Base-by-base conservation (phyloP, 495 filamentous ascomycete genomes). In the Aspergillus ostianus region DNA sequence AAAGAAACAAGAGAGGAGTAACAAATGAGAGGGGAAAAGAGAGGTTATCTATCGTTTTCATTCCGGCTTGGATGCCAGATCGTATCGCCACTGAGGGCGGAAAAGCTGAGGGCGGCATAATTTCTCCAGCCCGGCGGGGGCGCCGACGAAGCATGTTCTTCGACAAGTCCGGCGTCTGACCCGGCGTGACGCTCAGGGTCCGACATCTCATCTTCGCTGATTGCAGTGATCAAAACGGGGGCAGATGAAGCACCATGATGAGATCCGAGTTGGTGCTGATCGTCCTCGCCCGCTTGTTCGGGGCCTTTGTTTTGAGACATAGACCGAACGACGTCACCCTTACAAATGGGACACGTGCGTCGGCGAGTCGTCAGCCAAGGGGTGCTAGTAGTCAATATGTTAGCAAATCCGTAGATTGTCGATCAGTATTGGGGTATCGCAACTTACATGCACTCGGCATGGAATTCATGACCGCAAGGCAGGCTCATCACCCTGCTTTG, bases 391-490 rank as follows among this genome's bases (percentile, higher is more conserved):
- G 65, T 23, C 51, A n/a, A 56, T 4, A 3, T 36, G 58, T 70
- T 64, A 73, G 62, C 49, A 58, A 64, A 55, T 10, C 23, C 1
- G 36, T 36, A 4, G 4, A 17, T 45, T 15, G 36, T 45, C 47
- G 23, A 10, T 19, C 29, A 18, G n/a, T 5, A 29, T 32, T 53
- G n/a, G 44, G 23, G 45, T 64, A 51, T 41, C 44, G 44, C 56
- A 36, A 88, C 93, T 89, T 82, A 97, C 93, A 98, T 98, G 92
- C 94, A 98, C 66, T 94, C 92, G 41, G 80, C 93, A 71, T 98
- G 94, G 73, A 98, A 98, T 67, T 98, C 94, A 69, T 98, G 94
- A 21, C 94, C 94, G 74, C 94, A 98, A n/a, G 94, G 94, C 53
- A 98, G 77, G 64, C 90, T 96, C 94, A 98, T 98, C 18, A 98